These are phyloP conservation scores for Paecilomyces fulvus DNA, from an alignment of 2,329 filamentous ascomycete genomes.

Conservation along the genomic window DNA sequence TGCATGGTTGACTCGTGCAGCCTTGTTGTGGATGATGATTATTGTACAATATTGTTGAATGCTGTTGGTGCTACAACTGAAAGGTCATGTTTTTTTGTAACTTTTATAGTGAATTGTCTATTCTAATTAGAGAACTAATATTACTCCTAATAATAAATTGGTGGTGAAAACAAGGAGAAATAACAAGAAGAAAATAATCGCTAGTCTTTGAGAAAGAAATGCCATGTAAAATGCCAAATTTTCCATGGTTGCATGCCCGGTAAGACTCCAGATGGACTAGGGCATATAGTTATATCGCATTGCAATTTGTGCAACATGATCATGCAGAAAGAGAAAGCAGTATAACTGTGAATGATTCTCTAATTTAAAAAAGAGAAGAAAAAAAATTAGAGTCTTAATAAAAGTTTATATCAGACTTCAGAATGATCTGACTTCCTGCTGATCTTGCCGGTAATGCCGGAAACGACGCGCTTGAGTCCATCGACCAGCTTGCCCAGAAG, in stretches of 20 bases:
- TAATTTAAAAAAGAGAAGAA: not conserved
- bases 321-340: not conserved
- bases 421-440: constrained; percentile 13
- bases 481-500: constrained; percentile 35
- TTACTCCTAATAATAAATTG: not conserved
- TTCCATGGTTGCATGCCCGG: not conserved
- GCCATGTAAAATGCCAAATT: not conserved
- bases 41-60: not conserved
- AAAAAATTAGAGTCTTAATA: not conserved
- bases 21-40: not conserved
- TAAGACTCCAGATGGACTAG: not conserved
- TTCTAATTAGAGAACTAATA: not conserved
- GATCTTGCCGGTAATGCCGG: not conserved
- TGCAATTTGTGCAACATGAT: not conserved
- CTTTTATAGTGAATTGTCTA: not conserved
- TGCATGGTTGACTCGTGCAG: not conserved
- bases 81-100: not conserved
- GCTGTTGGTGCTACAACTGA: not conserved
- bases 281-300: not conserved
- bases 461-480: constrained; percentile 18
- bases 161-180: not conserved
- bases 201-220: not conserved
- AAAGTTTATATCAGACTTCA: not conserved
- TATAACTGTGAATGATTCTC: not conserved
- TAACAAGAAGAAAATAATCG: not conserved